phyloP scores from a whole-genome alignment of 192 early-diverging fungal genomes.

The Coemansia sp. region DNA sequence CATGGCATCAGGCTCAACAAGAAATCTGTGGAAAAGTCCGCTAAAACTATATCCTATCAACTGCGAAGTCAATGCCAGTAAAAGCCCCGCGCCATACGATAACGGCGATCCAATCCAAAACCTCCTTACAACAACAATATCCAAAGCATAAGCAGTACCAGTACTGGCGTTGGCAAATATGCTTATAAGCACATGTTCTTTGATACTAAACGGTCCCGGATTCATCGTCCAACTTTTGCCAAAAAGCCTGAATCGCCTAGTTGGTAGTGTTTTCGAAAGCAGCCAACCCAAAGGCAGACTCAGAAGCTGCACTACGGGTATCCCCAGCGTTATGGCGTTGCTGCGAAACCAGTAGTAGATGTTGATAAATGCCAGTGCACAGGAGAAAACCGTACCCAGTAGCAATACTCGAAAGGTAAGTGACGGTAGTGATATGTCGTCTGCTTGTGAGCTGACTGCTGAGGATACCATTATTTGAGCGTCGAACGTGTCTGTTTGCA shows the following conservation, averaged over 20 bases:
- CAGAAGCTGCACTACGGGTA: conserved; percentile 68
- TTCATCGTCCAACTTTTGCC: conserved; percentile 59
- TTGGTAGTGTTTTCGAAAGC: conserved; percentile 62
- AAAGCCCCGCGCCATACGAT: conserved; percentile 59
- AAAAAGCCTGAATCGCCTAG: conserved; percentile 43
- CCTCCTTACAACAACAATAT: conserved; percentile 64
- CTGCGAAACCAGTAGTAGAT: conserved; percentile 81
- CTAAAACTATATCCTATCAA: conserved; percentile 66
- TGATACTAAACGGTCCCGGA: conserved; percentile 78
- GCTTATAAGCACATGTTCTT: conserved; percentile 80
- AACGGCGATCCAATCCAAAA: conserved; percentile 68
- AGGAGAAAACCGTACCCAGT: conserved; percentile 63
- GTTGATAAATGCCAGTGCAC: conserved; percentile 63
- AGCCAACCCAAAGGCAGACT: conserved; percentile 70
- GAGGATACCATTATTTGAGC: conserved; percentile 34
- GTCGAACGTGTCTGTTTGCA: conserved; percentile 13
- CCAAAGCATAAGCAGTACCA: conserved; percentile 71
- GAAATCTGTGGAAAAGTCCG: conserved; percentile 68
- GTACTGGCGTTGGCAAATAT: conserved; percentile 73
- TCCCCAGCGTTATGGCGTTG: conserved; percentile 68
- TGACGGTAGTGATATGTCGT: conserved; percentile 60
- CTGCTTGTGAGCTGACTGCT: conserved; percentile 56
- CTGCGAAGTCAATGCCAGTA: conserved; percentile 70
- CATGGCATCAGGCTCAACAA: conserved; percentile 81
- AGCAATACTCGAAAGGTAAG: conserved; percentile 70